Conservation (phyloP, 148 eudicot species). For the Persicaria tinctoria region DNA sequence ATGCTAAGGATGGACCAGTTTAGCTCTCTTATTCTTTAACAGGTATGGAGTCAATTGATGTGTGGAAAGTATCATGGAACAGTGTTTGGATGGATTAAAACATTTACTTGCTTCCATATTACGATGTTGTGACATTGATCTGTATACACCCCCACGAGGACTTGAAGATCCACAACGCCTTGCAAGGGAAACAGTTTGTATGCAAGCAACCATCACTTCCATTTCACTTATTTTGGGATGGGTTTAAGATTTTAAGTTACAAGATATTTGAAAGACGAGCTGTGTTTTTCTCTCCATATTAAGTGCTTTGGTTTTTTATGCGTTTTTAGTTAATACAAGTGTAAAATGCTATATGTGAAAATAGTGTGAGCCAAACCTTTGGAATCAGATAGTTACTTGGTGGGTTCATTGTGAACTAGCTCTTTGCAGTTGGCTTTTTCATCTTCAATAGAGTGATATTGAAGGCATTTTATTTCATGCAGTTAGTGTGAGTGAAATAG, state of each 20-base stretch:
- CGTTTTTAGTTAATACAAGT: too few species aligned
- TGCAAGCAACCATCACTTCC: constrained; percentile 20
- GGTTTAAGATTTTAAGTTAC: too few species aligned
- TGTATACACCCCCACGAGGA: constrained; percentile 52
- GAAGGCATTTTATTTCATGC: constrained; percentile 25
- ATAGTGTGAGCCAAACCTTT: too few species aligned
- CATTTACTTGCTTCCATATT: constrained; percentile 65
- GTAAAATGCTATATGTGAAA: too few species aligned
- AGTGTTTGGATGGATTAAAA: constrained; percentile 78
- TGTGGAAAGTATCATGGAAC: constrained; percentile 71
- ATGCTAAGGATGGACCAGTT: background rate
- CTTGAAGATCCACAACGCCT: constrained; percentile 81
- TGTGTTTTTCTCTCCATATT: too few species aligned
- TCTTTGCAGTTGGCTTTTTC: background rate
- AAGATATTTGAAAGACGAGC: too few species aligned
- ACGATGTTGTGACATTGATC: constrained; percentile 70
- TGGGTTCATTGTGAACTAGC: background rate
- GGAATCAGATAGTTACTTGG: too few species aligned
- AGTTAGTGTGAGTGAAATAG: constrained; percentile 97
- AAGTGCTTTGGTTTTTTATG: too few species aligned
- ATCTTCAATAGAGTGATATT: background rate
- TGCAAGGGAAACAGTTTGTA: constrained; percentile 82
- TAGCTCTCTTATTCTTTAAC: constrained; percentile 20
- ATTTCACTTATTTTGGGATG: background rate
- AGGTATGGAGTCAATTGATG: constrained; percentile 67